Evolutionary conservation across 192 early-diverging fungal genomes (phyloP).

Genomic region (Entomortierella beljakovae): DNA sequence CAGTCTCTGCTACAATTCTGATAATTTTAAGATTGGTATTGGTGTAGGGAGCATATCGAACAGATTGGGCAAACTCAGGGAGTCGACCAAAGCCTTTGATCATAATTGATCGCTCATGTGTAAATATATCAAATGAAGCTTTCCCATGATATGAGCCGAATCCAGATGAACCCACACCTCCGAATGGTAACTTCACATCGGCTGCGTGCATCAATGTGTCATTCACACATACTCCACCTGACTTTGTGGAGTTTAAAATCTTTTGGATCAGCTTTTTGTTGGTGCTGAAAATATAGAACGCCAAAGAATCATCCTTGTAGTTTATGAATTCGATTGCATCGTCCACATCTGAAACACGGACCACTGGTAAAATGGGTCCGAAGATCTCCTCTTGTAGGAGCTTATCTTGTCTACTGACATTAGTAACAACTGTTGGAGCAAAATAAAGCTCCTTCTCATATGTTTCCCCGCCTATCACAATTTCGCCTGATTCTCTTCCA

Average conservation of each 20-base stretch:
- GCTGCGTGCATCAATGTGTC: slow-evolving; percentile 80
- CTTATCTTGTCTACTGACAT: slow-evolving; percentile 70
- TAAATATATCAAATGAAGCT: slow-evolving; percentile 82
- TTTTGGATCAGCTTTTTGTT: slow-evolving; percentile 64
- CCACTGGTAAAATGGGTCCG: slow-evolving; percentile 93
- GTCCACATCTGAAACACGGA: slow-evolving; percentile 74
- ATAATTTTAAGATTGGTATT: slow-evolving; percentile 22
- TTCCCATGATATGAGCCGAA: slow-evolving; percentile 89
- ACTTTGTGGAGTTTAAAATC: slow-evolving; percentile 74
- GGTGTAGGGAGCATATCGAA: slow-evolving; percentile 39
- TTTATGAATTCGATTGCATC: slow-evolving; percentile 78
- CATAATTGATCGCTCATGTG: slow-evolving; percentile 78
- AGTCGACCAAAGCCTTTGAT: slow-evolving; percentile 53
- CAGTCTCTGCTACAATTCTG: slow-evolving; percentile 12
- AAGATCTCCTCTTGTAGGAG: slow-evolving; percentile 93
- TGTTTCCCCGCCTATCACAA: slow-evolving; percentile 71
- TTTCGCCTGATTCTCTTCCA: slow-evolving; percentile 57
- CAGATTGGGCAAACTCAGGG: slow-evolving; percentile 6
- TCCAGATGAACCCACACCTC: slow-evolving; percentile 88
- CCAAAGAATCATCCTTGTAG: slow-evolving; percentile 79
- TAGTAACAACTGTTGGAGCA: slow-evolving; percentile 82
- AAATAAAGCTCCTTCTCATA: slow-evolving; percentile 80
- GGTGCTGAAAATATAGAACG: slow-evolving; percentile 81
- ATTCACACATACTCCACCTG: slow-evolving; percentile 84
- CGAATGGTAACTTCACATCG: slow-evolving; percentile 80